Evolutionary conservation across 371 early-diverging fungal species (phyloP).

Genomic region (Chytridium lagenaria): DNA sequence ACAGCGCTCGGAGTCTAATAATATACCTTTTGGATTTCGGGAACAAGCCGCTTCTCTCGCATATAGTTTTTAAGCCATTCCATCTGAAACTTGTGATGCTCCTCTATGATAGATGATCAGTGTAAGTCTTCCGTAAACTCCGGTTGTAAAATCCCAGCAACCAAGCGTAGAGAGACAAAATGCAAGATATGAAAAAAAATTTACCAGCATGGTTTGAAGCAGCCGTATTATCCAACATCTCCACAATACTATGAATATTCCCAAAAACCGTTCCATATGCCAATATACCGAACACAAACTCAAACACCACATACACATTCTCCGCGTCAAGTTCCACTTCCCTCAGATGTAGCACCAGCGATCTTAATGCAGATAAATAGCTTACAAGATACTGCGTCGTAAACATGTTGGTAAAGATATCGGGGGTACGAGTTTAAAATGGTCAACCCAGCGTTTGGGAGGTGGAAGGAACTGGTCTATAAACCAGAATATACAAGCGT

Average conservation of each 20-base stretch:
- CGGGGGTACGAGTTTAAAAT: not conserved
- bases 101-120: too few relatives aligned
- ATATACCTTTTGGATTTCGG: conserved; percentile 45
- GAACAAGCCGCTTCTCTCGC: conserved; percentile 42
- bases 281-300: conserved; percentile 46
- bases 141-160: too few relatives aligned
- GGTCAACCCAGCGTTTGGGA: conserved; percentile 41
- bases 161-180: too few relatives aligned
- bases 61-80: conserved; percentile 40
- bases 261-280: conserved; percentile 51
- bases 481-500: conserved; percentile 48
- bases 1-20: too few relatives aligned
- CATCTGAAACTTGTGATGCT: conserved; percentile 46
- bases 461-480: conserved; percentile 34
- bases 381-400: conserved; percentile 41
- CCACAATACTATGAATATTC: conserved; percentile 45
- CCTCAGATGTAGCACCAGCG: conserved; percentile 40
- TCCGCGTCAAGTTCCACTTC: conserved; percentile 34
- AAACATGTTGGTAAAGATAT: conserved; percentile 13
- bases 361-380: conserved; percentile 40
- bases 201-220: conserved; percentile 41
- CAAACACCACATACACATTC: conserved; percentile 45
- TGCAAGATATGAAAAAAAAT: not conserved
- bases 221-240: conserved; percentile 46
- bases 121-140: conserved; percentile 10